Conservation (phyloP, 768 basidiomycete genomes). For the Lactarius hengduanensis region DNA sequence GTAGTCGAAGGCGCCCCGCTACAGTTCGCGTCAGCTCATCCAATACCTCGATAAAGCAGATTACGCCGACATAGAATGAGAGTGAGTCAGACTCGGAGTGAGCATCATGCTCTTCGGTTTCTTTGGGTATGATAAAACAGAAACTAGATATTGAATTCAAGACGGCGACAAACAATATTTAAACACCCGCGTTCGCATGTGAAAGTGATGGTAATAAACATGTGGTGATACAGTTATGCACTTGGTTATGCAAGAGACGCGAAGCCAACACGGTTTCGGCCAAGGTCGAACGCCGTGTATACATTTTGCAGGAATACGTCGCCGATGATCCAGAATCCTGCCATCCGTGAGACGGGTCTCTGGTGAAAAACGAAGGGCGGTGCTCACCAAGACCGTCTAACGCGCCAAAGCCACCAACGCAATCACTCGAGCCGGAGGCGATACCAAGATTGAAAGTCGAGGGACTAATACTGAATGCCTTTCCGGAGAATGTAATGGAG, state of each 20-base stretch:
- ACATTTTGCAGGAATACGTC: background rate
- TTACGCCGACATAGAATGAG: background rate
- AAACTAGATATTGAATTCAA: background rate
- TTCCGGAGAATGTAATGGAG: background rate
- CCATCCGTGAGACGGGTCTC: background rate
- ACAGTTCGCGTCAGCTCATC: no score
- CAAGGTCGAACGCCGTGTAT: background rate
- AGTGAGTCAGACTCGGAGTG: no score
- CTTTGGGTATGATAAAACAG: background rate
- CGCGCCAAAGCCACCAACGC: background rate
- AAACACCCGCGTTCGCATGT: no score
- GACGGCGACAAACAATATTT: background rate
- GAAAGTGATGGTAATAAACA: background rate
- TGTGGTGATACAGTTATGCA: background rate
- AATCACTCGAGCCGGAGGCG: background rate
- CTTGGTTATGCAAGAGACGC: background rate
- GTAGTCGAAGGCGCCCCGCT: no score
- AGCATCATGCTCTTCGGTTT: background rate
- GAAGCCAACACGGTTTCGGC: background rate
- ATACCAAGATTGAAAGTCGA: background rate
- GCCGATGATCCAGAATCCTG: background rate
- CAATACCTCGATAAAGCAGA: background rate
- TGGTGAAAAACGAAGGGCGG: background rate
- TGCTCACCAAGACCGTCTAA: background rate
- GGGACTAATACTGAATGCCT: background rate